Base-by-base conservation (phyloP, 768 basidiomycete genomes). In the Phlebiopsis flavidoalba region DNA sequence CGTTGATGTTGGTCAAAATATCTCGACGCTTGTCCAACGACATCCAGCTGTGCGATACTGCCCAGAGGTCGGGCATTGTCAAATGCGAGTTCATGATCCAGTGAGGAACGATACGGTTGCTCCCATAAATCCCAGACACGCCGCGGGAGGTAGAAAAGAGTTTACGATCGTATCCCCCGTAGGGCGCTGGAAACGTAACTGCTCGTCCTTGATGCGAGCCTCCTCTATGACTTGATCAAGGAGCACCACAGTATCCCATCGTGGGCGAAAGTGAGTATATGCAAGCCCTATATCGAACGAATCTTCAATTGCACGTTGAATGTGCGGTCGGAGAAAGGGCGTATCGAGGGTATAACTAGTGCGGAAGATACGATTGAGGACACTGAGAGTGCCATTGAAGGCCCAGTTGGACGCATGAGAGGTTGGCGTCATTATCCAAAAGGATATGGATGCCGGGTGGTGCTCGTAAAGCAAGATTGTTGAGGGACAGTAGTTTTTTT, bases 21-120 rank as follows among this genome's bases (percentile, higher is more conserved):
- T n/a, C 19, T 5, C 40, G 59, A 15, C 59, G 31, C n/a, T 24
- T 51, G 15, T 17, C 33, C 1, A 21, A 7, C n/a, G 22, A 19
- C 59, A 60, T 36, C 59, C 59, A 60, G 47, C 50, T 45, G 46
- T 60, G 59, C 5, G 59, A 60, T 5, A 60, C 58, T 6, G 26
- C 21, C 8, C 58, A 33, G 12, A 31, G 17, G 11, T 22, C 12
- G 11, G n/a, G 19, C 3, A 8, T 26, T 1, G 8, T 51, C 14
- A 24, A 4, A 4, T 22, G 50, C 3, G 22, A 51, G 11, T 24
- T 22, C 50, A 24, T 31, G 50, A 51, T 15, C 40, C 40, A 43
- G 8, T 43, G 10, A 8, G 40, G 40, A 17, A 43, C 40, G 35
- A 59, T 47, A 19, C 58, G 58, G 33, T 59, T 59, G 31, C 48